These are phyloP conservation scores for Globisporangium orthogonon DNA, from an alignment of 352 stramenopile genomes.

Conservation along the genomic window DNA sequence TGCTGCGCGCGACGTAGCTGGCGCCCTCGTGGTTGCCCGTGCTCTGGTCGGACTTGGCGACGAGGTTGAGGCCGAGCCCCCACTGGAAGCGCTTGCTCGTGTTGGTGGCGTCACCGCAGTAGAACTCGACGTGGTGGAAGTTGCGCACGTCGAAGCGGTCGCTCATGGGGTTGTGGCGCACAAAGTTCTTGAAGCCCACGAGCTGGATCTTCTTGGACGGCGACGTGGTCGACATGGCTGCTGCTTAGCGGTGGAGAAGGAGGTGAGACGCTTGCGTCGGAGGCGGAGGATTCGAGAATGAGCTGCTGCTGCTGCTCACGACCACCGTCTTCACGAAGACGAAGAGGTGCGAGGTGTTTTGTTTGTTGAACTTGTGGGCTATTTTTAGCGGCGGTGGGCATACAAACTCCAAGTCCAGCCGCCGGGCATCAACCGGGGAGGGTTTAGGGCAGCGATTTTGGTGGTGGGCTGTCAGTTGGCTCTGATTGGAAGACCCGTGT, in stretches of 20 bases:
- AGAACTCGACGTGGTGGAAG: slow-evolving; percentile 88
- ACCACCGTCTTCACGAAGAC: no score
- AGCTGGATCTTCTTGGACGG: slow-evolving; percentile 49
- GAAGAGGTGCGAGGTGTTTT: no score
- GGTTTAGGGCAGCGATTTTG: no score
- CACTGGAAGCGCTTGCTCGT: slow-evolving; percentile 69
- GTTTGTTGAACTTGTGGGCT: no score
- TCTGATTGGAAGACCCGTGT: no score
- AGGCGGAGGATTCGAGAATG: slow-evolving; percentile 1
- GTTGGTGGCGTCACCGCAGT: slow-evolving; percentile 76
- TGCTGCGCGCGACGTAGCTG: slow-evolving; percentile 82
- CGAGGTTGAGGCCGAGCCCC: slow-evolving; percentile 77
- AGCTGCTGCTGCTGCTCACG: not conserved
- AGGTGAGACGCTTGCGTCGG: not conserved
- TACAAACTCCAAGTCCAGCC: no score
- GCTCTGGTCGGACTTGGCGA: slow-evolving; percentile 82
- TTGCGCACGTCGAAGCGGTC: slow-evolving; percentile 72
- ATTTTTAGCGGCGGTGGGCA: no score
- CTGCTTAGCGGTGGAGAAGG: not conserved
- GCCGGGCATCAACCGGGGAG: no score
- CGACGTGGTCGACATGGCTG: not conserved
- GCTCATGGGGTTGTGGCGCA: slow-evolving; percentile 66
- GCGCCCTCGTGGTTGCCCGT: slow-evolving; percentile 83
- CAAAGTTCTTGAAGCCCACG: slow-evolving; percentile 72
- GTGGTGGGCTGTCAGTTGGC: no score